Conservation (phyloP, 306 rosid genomes). For the Lablab purpureus region DNA sequence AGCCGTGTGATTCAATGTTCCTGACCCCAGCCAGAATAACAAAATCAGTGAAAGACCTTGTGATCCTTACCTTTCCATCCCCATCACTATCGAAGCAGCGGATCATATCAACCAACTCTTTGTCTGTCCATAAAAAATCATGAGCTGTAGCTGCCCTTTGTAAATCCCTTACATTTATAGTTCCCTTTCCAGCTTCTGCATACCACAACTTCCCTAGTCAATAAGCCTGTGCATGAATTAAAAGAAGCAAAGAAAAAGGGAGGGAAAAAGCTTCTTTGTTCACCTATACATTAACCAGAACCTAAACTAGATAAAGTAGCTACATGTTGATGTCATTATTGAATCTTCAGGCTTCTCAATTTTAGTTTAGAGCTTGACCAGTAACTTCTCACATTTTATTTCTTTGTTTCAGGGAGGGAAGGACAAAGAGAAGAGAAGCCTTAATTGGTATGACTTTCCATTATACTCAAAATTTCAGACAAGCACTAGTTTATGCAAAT, state of each 20-base stretch:
- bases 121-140: constrained; percentile 82
- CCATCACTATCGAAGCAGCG: constrained; percentile 79
- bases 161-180: constrained; percentile 63
- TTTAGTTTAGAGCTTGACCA: background rate
- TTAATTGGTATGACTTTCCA: background rate
- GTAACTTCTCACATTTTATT: background rate
- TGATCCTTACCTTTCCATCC: constrained; percentile 72
- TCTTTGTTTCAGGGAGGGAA: background rate
- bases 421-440: background rate
- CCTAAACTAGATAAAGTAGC: background rate
- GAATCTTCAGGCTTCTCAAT: constrained; percentile 11
- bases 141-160: constrained; percentile 73
- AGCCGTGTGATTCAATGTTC: background rate
- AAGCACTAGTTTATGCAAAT: background rate
- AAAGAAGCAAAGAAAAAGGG: constrained; percentile 1
- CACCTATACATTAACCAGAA: constrained; percentile 25
- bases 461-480: constrained; percentile 14
- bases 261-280: background rate
- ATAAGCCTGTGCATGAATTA: background rate
- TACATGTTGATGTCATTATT: background rate
- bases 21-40: background rate
- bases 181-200: constrained; percentile 77
- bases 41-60: constrained; percentile 1
- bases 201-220: constrained; percentile 47
- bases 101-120: constrained; percentile 81